Conservation (phyloP, 768 basidiomycete species). For the Tricholoma bakamatsutake region DNA sequence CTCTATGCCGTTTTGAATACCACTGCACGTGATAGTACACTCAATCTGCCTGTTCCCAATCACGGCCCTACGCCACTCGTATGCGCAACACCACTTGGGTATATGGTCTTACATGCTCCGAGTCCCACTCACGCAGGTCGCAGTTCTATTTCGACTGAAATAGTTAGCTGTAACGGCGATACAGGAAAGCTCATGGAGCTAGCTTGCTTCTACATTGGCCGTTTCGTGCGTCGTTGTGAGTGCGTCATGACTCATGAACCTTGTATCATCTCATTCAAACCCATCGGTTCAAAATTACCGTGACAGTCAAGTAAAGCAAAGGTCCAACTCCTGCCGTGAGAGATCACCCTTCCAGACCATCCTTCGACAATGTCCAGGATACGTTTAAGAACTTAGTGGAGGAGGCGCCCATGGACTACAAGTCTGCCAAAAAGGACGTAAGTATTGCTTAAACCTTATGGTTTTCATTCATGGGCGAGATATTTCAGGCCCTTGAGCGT, state of each 20-base stretch:
- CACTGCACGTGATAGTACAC: too few relatives aligned
- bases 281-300: neutral
- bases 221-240: neutral
- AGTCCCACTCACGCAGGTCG: neutral
- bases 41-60: neutral
- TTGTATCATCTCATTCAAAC: neutral
- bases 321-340: constrained; percentile 16
- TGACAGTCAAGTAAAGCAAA: constrained; percentile 11
- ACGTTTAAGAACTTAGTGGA: constrained; percentile 1
- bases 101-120: constrained; percentile 1
- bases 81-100: constrained; percentile 1
- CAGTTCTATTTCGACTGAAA: neutral
- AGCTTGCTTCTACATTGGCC: neutral
- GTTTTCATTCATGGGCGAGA: neutral
- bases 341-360: constrained; percentile 11
- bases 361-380: constrained; percentile 9
- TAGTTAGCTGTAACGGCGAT: neutral
- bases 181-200: neutral
- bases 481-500: constrained; percentile 15
- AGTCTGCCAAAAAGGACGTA: constrained; percentile 7
- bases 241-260: neutral
- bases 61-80: neutral
- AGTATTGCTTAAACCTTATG: neutral
- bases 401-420: constrained; percentile 7
- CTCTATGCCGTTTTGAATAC: too few relatives aligned